Conservation (phyloP, 2,329 filamentous ascomycete species). For the Cladophialophora exuberans region DNA sequence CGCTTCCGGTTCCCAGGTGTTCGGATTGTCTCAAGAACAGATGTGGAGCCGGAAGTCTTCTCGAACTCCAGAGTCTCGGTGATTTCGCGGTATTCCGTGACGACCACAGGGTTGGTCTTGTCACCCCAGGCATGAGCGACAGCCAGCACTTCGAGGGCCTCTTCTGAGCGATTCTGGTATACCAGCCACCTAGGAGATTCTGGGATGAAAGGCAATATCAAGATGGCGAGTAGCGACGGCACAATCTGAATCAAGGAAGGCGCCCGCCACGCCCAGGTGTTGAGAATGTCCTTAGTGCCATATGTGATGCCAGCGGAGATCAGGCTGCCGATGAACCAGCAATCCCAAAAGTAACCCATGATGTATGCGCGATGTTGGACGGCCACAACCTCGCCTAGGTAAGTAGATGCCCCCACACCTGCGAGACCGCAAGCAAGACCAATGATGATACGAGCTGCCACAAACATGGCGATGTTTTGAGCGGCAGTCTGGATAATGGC, state of each 20-base stretch:
- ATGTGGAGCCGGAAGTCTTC: too few species aligned
- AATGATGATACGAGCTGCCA: slow-evolving; percentile 14
- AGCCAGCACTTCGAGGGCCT: background rate
- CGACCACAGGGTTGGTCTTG: background rate
- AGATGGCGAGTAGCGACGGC: background rate
- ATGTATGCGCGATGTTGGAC: background rate
- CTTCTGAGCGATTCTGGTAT: background rate
- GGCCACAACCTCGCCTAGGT: background rate
- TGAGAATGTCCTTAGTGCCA: background rate
- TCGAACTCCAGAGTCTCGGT: background rate
- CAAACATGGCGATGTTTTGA: slow-evolving; percentile 19
- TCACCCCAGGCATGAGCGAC: background rate
- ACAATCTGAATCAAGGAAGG: background rate
- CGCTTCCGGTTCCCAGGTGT: too few species aligned
- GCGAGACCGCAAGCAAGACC: slow-evolving; percentile 14
- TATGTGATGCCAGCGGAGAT: background rate
- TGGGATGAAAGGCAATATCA: background rate
- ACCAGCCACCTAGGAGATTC: background rate
- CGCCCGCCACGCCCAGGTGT: background rate
- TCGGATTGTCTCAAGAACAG: too few species aligned
- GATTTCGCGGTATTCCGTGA: background rate
- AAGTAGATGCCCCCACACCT: background rate
- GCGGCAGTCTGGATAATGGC: slow-evolving; percentile 13
- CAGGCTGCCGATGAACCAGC: background rate
- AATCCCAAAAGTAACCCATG: background rate